Percentiles rank a stretch among this genome's conserved stretches.
phyloP scores from a whole-genome alignment of 1,284 basidiomycete genomes.

The Tylopilus orsonianus region DNA sequence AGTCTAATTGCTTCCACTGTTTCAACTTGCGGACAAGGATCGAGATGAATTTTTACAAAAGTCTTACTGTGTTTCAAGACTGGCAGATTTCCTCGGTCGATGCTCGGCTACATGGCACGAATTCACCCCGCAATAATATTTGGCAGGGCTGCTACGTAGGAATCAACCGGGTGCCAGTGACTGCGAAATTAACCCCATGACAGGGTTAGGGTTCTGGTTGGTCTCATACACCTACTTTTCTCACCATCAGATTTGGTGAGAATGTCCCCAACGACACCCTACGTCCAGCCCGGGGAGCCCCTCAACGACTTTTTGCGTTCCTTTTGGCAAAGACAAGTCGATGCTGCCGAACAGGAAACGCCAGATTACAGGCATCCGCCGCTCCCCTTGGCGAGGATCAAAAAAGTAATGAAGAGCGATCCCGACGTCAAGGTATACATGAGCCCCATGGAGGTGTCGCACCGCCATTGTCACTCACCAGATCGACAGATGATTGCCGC shows the following conservation, averaged over 20 bases:
- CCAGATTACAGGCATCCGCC: conserved; percentile 85
- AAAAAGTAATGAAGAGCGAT: conserved; percentile 98
- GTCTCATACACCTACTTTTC: conserved; percentile 16
- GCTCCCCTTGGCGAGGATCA: conserved; percentile 88
- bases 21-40: too few species aligned
- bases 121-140: too few species aligned
- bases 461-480: neutral
- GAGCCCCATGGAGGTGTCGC: neutral
- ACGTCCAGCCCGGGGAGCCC: conserved; percentile 72
- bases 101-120: too few species aligned
- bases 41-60: too few species aligned
- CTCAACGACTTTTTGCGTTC: conserved; percentile 74
- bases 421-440: conserved; percentile 83
- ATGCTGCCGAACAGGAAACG: conserved; percentile 76
- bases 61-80: too few species aligned
- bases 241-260: conserved; percentile 20
- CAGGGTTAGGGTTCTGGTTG: conserved; percentile 29
- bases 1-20: too few species aligned
- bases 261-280: conserved; percentile 42
- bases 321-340: conserved; percentile 84
- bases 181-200: conserved; percentile 14
- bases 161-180: too few species aligned
- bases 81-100: too few species aligned
- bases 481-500: conserved; percentile 86
- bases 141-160: too few species aligned